Base-by-base conservation (phyloP, 176 grass and related monocot genomes). In the Elaeis guineensis region DNA sequence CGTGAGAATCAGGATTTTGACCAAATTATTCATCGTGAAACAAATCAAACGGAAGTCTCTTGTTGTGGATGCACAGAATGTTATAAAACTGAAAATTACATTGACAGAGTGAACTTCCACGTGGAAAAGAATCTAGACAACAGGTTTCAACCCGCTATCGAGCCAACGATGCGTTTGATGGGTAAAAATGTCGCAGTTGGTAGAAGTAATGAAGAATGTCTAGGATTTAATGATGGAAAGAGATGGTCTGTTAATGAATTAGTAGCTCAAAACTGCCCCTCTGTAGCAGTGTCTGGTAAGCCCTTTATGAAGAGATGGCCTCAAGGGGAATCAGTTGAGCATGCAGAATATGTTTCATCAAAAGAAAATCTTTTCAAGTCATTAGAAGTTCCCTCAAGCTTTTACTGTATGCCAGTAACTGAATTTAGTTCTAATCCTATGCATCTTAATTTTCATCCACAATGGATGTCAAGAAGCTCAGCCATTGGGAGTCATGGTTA, bases 81-180 rank as follows among this genome's bases (percentile, higher is more conserved):
- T 67, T 67, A 63, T 85, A 4, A 51, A 59, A 67, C 71, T 44
- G 35, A 44, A 44, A 44, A 44, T 19, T 48, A 25, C 14, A 23
- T 25, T 7, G 21, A 22, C 20, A 66, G 58, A 44, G 19, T 23
- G 32, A 50, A 20, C 57, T 61, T 66, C 58, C 57, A 54, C 70
- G 53, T 52, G 55, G 71, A 74, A 51, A 75, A 60, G 63, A 57
- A 67, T 11, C 2, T 69, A 58, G 59, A 67, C 4, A 28, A 52
- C 35, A 70, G 56, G 22, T 65, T 21, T 54, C 60, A 21, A 26
- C 75, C 71, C 59, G 25, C 61, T 54, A 2, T 59, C 22, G 62
- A 54, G 55, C 84, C 75, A 39, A 87, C 62, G 5, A 14, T 87
- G 69, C 84, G 84, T 62, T 75, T 87, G 67, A 87, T 87, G 84